Conservation (phyloP, 345 rosid species). For the Ceriops tagal region DNA sequence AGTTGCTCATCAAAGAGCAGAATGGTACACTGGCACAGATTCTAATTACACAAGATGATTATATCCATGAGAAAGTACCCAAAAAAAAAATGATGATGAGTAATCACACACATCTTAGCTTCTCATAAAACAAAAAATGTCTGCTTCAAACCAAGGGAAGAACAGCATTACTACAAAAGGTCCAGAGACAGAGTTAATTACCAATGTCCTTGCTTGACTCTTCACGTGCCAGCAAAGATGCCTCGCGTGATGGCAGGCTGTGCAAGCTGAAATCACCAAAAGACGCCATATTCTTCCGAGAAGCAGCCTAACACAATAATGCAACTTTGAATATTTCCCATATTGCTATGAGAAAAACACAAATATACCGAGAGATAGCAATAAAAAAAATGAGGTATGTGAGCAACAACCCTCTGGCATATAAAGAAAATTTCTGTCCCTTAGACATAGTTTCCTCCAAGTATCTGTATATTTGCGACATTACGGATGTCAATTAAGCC, state of each 20-base stretch:
- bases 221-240: background rate
- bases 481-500: no score
- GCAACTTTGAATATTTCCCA: background rate
- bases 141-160: no score
- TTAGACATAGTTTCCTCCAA: no score
- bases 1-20: no score
- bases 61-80: no score
- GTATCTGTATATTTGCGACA: no score
- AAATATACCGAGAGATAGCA: background rate
- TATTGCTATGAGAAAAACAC: background rate
- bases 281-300: background rate
- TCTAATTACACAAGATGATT: no score
- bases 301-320: background rate
- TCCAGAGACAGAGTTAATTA: background rate
- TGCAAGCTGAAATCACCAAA: slow-evolving; percentile 1
- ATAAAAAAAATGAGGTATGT: background rate
- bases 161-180: background rate
- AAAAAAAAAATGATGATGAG: no score
- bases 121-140: no score
- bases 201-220: slow-evolving; percentile 5
- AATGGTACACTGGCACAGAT: no score
- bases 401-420: background rate
- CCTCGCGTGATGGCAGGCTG: background rate
- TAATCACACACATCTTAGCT: no score
- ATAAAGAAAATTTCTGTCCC: no score